phyloP scores from a whole-genome alignment of 2,329 filamentous ascomycete species.

The Pezicula neosporulosa region DNA sequence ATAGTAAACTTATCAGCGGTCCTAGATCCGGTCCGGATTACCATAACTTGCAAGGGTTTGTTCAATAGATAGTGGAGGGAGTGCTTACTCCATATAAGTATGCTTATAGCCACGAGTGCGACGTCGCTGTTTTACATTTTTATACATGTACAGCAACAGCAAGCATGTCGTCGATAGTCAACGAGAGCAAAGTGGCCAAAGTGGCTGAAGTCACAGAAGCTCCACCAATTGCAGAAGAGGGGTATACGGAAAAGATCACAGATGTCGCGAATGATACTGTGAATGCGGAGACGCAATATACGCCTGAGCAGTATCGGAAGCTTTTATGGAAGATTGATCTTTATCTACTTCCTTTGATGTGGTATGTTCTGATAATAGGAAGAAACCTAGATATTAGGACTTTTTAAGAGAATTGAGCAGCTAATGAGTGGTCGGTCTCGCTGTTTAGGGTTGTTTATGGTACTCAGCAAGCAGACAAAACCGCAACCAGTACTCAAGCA shows the following conservation, averaged over 20 bases:
- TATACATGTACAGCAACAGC: too few relatives aligned
- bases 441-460: slow-evolving; percentile 13
- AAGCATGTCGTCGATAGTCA: too few relatives aligned
- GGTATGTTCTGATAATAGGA: not conserved
- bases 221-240: not conserved
- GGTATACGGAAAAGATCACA: not conserved
- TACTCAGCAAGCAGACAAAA: slow-evolving; percentile 1
- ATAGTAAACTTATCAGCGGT: too few relatives aligned
- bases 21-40: too few relatives aligned
- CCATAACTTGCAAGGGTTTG: too few relatives aligned
- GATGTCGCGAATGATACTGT: not conserved
- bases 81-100: too few relatives aligned
- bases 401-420: slow-evolving; percentile 17
- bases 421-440: slow-evolving; percentile 28
- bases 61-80: too few relatives aligned
- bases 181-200: too few relatives aligned
- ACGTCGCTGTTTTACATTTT: too few relatives aligned
- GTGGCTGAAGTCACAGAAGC: too few relatives aligned
- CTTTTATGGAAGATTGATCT: slow-evolving; percentile 5
- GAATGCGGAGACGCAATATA: slow-evolving; percentile 3
- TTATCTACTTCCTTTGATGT: slow-evolving; percentile 7
- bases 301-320: slow-evolving; percentile 2
- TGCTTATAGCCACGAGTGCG: too few relatives aligned
- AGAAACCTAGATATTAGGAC: too few relatives aligned
- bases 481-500: not conserved